These are phyloP conservation scores for Stachybotrys chlorohalonatus DNA, from an alignment of 2,329 filamentous ascomycete genomes.

Conservation along the genomic window DNA sequence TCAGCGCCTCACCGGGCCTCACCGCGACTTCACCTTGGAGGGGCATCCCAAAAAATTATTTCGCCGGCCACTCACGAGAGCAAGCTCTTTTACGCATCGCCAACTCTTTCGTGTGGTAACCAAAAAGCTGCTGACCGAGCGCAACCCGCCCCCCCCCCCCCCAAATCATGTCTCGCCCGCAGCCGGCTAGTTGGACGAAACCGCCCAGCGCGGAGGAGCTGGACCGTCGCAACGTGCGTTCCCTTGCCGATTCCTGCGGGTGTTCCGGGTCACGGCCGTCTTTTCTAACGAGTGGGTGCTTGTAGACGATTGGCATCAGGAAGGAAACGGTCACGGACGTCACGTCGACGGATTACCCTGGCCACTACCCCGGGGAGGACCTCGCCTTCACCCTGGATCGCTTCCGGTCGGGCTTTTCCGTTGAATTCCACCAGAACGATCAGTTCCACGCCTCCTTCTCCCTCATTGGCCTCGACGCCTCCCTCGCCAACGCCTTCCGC, in stretches of 20 bases:
- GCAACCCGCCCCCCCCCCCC: not conserved
- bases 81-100: not conserved
- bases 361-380: conserved; percentile 84
- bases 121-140: no score
- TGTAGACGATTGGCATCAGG: conserved; percentile 75
- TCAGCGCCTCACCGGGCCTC: conserved; percentile 1
- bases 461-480: conserved; percentile 82
- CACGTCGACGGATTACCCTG: conserved; percentile 83
- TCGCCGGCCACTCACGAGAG: conserved; percentile 6
- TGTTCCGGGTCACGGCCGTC: conserved; percentile 1
- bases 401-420: conserved; percentile 60
- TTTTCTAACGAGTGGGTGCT: conserved; percentile 5
- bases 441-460: conserved; percentile 77
- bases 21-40: conserved; percentile 10
- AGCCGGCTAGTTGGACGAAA: conserved; percentile 23
- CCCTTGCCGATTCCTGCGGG: not conserved
- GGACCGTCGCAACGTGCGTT: conserved; percentile 49
- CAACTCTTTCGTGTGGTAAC: not conserved
- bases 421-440: conserved; percentile 80
- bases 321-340: conserved; percentile 86
- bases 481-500: conserved; percentile 93
- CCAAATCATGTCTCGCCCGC: conserved; percentile 23
- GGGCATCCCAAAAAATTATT: conserved; percentile 23
- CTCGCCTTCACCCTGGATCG: conserved; percentile 66
- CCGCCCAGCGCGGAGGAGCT: conserved; percentile 45